Conservation (phyloP, 352 stramenopile genomes). For the Phytophthora ohioensis region DNA sequence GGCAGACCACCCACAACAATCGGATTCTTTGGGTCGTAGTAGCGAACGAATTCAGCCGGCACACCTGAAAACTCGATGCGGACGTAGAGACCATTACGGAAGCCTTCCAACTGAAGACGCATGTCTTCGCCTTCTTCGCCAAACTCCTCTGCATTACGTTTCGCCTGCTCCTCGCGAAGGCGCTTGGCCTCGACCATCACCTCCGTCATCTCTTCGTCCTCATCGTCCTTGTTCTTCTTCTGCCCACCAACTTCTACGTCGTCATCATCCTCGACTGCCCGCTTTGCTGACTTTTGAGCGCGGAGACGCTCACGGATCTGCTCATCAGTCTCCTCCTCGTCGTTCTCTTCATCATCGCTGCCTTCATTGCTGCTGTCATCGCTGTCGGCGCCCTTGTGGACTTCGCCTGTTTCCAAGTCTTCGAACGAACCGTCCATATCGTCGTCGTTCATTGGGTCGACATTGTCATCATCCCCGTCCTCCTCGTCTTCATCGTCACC, state of each 20-base stretch:
- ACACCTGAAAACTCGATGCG: slow-evolving; percentile 96
- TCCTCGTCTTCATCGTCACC: slow-evolving; percentile 53
- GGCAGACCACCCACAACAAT: slow-evolving; percentile 95
- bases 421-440: slow-evolving; percentile 97
- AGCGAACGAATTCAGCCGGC: slow-evolving; percentile 95
- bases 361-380: slow-evolving; percentile 41
- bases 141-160: slow-evolving; percentile 95
- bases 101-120: slow-evolving; percentile 94
- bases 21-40: slow-evolving; percentile 91
- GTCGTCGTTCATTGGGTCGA: slow-evolving; percentile 83
- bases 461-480: slow-evolving; percentile 50
- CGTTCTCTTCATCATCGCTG: slow-evolving; percentile 43
- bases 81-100: slow-evolving; percentile 97
- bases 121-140: slow-evolving; percentile 94
- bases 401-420: slow-evolving; percentile 96
- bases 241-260: slow-evolving; percentile 46
- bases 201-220: slow-evolving; percentile 90
- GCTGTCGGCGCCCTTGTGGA: slow-evolving; percentile 49
- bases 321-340: slow-evolving; percentile 77
- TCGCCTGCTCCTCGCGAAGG: slow-evolving; percentile 80
- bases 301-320: slow-evolving; percentile 88
- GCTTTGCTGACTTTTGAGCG: slow-evolving; percentile 93
- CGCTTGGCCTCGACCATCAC: slow-evolving; percentile 88
- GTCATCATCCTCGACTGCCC: slow-evolving; percentile 74
- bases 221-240: slow-evolving; percentile 59